Percentiles rank a stretch among this genome's conserved stretches.
Evolutionary conservation across 2,329 filamentous ascomycete species (phyloP).

Genomic region (Verticillium longisporum): DNA sequence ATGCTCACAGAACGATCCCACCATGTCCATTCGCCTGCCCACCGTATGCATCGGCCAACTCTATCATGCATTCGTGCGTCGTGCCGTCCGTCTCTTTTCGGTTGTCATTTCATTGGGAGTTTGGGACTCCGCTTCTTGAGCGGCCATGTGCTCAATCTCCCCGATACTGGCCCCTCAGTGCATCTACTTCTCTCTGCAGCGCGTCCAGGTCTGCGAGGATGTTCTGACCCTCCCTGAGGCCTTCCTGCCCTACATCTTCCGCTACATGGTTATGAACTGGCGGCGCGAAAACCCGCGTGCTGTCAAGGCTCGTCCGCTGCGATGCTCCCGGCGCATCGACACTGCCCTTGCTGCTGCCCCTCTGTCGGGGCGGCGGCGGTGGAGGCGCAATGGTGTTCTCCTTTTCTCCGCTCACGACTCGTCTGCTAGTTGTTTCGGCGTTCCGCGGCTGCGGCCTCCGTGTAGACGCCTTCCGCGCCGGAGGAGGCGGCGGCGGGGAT

Average conservation of each 20-base stretch:
- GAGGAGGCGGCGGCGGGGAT: conserved; percentile 36
- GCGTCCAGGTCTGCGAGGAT: conserved; percentile 68
- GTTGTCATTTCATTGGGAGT: too few species aligned
- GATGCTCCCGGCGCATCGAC: conserved; percentile 23
- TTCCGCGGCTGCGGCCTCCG: conserved; percentile 36
- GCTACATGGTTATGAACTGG: conserved; percentile 4
- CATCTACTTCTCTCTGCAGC: conserved; percentile 71
- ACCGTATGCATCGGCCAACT: background rate
- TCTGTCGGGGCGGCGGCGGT: conserved; percentile 39
- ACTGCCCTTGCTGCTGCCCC: conserved; percentile 39
- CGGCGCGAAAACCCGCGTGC: conserved; percentile 6
- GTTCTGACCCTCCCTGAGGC: conserved; percentile 31
- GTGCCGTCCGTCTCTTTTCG: too few species aligned
- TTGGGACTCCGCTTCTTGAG: too few species aligned
- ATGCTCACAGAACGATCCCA: background rate
- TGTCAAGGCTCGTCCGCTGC: conserved; percentile 25
- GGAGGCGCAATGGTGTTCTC: conserved; percentile 30
- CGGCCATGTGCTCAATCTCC: background rate
- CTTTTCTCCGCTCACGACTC: conserved; percentile 2
- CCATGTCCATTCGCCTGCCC: background rate
- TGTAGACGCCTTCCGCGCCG: conserved; percentile 34
- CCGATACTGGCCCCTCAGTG: conserved; percentile 37
- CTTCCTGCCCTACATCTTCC: conserved; percentile 12
- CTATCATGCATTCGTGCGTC: too few species aligned
- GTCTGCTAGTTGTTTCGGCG: conserved; percentile 11